Base-by-base conservation (phyloP, 805 yeast species). In the Kuraishia hungarica region DNA sequence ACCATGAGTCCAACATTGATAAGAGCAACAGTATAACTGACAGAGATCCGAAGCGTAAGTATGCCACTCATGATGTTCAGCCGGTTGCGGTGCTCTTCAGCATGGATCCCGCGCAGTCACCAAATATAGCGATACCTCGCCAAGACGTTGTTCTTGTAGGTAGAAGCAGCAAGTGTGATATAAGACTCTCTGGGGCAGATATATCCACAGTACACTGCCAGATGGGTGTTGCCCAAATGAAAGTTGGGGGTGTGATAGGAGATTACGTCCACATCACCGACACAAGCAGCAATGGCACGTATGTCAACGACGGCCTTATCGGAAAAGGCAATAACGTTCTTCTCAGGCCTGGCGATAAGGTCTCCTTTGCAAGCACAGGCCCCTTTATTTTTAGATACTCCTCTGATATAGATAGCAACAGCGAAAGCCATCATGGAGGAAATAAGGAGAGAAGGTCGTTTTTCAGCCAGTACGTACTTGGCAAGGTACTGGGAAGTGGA, bases 121-220 rank as follows among this genome's bases (percentile, higher is more conserved):
- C 53, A 10, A 52, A 52, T 21, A 50, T 56, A 10, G 56, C 55
- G 21, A 24, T 57, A 6, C 51, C 57, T 7, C 50, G 53, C 11
- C 15, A 48, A 11, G 46, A 43, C 2, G 46, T 47, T 2, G 52
- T 59, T 1, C 7, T 20, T 10, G 23, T 81, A 4, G 89, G 89
- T 1, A 72, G 89, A 56, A 81, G 86, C 62, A 74, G 83, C 52
- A 70, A 79, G 11, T 83, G 88, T 65, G 88, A 84, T 58, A 66
- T 84, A 15, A 68, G 72, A 2, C 66, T 87, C 2, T 39, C 54
- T 10, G 63, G 61, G 2, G 54, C 63, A 0, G 91, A 86, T 61
- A 82, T 86, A 8, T 86, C 91, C 0, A 81, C 89, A 0, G 71
- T 73, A 29, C 93, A 87, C 63, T 83, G 89, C 60, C 77, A 76